Percentiles rank a stretch among this genome's conserved stretches.
Evolutionary conservation across 2,329 filamentous ascomycete genomes (phyloP).

Genomic region (Epichloe gansuensis): DNA sequence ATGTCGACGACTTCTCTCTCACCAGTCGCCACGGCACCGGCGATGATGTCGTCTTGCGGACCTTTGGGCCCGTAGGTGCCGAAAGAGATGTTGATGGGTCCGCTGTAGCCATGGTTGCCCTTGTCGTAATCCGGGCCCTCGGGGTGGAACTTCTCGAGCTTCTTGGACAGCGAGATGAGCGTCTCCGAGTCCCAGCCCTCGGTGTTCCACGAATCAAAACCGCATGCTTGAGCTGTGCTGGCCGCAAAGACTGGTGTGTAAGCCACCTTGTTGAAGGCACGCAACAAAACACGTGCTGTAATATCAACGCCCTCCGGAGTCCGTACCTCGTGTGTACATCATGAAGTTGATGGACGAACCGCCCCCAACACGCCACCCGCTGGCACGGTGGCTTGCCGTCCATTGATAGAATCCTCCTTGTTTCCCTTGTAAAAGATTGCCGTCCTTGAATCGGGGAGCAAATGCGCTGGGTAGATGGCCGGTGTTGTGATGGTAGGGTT

Average conservation of each 20-base stretch:
- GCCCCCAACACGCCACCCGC: conserved; percentile 18
- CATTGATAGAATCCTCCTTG: conserved; percentile 12
- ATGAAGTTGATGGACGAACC: conserved; percentile 23
- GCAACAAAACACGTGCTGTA: no score
- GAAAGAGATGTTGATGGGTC: conserved; percentile 43
- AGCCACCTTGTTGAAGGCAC: no score
- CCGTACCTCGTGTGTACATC: conserved; percentile 18
- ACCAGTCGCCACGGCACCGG: conserved; percentile 31
- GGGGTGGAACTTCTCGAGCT: conserved; percentile 43
- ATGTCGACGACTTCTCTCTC: conserved; percentile 38
- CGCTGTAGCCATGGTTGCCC: conserved; percentile 37
- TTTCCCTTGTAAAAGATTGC: conserved; percentile 14
- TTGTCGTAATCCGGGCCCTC: conserved; percentile 21
- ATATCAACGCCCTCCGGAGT: no score
- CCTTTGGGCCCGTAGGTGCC: conserved; percentile 30
- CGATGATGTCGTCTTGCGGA: conserved; percentile 36
- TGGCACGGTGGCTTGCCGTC: conserved; percentile 12
- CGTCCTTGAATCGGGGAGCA: conserved; percentile 11
- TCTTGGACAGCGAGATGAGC: conserved; percentile 20
- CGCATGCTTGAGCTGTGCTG: conserved; percentile 14
- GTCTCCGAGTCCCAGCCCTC: conserved; percentile 22
- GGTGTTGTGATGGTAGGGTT: conserved; percentile 14
- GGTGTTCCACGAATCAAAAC: conserved; percentile 23
- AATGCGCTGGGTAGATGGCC: conserved; percentile 11
- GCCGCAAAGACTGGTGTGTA: not conserved